Conservation (phyloP, 805 yeast genomes). For the Myxozyma udenii region DNA sequence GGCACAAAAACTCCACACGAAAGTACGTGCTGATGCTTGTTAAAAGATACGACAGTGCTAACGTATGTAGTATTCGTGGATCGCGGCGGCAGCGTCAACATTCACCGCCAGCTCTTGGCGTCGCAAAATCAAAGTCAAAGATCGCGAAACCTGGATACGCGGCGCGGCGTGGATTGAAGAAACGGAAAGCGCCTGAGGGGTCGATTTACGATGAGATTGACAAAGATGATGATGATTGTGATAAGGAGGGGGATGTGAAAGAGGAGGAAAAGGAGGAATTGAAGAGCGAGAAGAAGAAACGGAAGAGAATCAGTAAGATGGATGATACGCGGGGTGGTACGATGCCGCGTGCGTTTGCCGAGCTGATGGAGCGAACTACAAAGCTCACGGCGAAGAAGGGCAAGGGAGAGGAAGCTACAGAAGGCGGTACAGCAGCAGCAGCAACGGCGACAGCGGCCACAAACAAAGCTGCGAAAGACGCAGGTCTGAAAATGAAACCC, state of each 20-base stretch:
- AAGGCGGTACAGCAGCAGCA: constrained; percentile 7
- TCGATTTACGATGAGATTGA: neutral
- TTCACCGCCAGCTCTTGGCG: constrained; percentile 16
- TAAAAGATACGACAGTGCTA: neutral
- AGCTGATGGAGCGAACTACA: constrained; percentile 33
- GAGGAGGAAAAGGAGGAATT: neutral
- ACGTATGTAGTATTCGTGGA: no score
- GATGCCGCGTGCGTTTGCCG: constrained; percentile 38
- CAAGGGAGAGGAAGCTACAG: constrained; percentile 12
- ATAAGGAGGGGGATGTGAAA: neutral
- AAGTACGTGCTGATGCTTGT: neutral
- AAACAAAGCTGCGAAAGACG: constrained; percentile 4
- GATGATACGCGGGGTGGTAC: constrained; percentile 32
- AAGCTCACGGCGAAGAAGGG: constrained; percentile 4
- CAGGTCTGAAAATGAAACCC: constrained; percentile 33
- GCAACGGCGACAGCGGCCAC: constrained; percentile 7
- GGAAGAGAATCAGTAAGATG: constrained; percentile 20
- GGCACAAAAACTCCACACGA: constrained; percentile 5
- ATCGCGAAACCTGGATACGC: neutral
- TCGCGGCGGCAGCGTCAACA: constrained; percentile 15
- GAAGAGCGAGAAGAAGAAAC: constrained; percentile 20
- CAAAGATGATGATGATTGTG: neutral
- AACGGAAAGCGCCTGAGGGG: neutral
- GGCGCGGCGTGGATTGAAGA: neutral
- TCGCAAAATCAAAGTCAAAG: neutral